Conservation (phyloP, 2,329 filamentous ascomycete species). For the Coniella lustricola region DNA sequence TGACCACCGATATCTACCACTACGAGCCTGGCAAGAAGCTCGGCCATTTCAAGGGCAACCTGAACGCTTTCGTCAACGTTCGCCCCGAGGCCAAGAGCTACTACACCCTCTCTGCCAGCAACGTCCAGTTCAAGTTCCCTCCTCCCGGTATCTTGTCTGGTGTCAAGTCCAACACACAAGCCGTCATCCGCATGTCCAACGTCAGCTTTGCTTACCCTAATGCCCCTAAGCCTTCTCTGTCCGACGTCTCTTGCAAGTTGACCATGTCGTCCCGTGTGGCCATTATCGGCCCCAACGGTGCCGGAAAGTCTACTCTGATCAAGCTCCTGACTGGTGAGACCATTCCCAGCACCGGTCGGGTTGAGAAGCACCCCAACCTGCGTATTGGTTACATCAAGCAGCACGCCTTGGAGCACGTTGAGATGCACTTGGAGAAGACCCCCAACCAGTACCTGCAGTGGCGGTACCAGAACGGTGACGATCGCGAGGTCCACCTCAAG, state of each 20-base stretch:
- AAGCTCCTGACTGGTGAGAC: constrained; percentile 93
- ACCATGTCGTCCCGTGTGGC: constrained; percentile 86
- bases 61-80: constrained; percentile 75
- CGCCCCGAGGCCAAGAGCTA: constrained; percentile 96
- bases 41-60: constrained; percentile 74
- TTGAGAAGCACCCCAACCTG: constrained; percentile 97
- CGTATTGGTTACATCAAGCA: constrained; percentile 99
- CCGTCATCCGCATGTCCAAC: constrained; percentile 91
- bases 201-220: constrained; percentile 93
- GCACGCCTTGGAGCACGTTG: constrained; percentile 96
- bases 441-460: constrained; percentile 98
- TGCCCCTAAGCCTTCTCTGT: constrained; percentile 76
- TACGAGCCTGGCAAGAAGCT: constrained; percentile 96
- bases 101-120: constrained; percentile 85
- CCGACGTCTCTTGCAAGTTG: constrained; percentile 80
- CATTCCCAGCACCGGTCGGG: constrained; percentile 74
- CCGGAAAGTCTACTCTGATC: constrained; percentile 96
- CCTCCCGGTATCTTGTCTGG: constrained; percentile 88
- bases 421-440: constrained; percentile 99
- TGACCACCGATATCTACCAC: constrained; percentile 98
- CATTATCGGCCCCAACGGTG: constrained; percentile 95
- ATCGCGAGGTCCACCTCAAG: constrained; percentile 95
- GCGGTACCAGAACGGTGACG: constrained; percentile 95
- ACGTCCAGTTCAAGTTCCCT: constrained; percentile 96
- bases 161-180: constrained; percentile 89